Evolutionary conservation across 192 early-diverging fungal species (phyloP), one percentile per base, ranked within the genome.

Genomic region (Globomyces pollinis-pini): DNA sequence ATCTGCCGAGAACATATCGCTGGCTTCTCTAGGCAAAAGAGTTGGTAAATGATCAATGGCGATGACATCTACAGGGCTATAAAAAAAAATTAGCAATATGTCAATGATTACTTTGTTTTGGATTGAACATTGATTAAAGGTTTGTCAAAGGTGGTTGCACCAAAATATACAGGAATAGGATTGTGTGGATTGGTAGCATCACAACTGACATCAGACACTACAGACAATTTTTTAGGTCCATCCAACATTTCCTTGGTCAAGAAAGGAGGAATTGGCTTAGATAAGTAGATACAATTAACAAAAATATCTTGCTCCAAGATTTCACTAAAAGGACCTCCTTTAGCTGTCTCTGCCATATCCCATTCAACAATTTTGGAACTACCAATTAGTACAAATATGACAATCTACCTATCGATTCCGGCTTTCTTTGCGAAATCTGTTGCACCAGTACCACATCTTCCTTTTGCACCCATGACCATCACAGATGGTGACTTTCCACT

Each of bases 231-330:
- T 50, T 92, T 80, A 34, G 79, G 70, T 45, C 58, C 63, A 59
- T 88, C 84, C 44, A 91, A 70, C 81, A 85, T 79, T 45, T 87
- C 83, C 57, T 77, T 81, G 21, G 91, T 95, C 66, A 98, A 64
- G 68, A 98, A 98, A 29, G 95, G 92, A 50, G 93, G 92, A 59
- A 98, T 98, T 65, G 85, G 78, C 36, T 85, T 70, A 66, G 80
- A 87, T 55, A 98, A 83, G 66, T 98, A 98, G 77, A 98, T 98
- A 79, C 91, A 98, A 84, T 98, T 98, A 86, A 98, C 84, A 76
- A 98, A 98, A 63, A 96, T 88, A 67, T 98, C 93, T 51, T 76
- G 68, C 32, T 84, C 75, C 63, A 89, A 71, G 51, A 98, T 96
- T 71, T 94, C 88, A 32, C 71, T 69, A 79, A 96, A 98, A 44